phyloP scores from a whole-genome alignment of 2,329 filamentous ascomycete genomes.

The Herpotrichia juniperi region DNA sequence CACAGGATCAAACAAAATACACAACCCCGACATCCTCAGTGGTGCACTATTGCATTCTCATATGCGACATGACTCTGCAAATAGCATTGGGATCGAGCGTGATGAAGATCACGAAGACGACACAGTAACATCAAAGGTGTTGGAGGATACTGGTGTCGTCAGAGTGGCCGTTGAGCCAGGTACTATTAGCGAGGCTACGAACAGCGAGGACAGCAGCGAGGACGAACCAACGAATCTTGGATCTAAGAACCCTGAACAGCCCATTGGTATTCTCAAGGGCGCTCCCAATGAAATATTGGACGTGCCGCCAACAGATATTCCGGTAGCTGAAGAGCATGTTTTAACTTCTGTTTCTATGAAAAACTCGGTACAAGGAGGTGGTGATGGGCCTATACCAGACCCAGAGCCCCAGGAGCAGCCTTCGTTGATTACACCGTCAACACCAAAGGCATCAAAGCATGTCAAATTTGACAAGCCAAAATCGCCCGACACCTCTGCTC shows the following conservation, averaged over 20 bases:
- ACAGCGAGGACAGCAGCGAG: not conserved
- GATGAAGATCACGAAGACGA: not conserved
- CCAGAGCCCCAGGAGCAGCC: too few relatives aligned
- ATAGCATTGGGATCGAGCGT: too few relatives aligned
- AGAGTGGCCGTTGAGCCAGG: not conserved
- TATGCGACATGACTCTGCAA: not conserved
- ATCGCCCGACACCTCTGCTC: not conserved
- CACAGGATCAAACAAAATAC: too few relatives aligned
- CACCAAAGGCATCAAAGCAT: not conserved
- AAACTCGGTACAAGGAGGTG: too few relatives aligned
- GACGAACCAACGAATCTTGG: not conserved
- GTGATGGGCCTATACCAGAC: too few relatives aligned
- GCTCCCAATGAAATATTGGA: not conserved
- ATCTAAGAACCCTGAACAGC: too few relatives aligned
- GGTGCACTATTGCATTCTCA: not conserved
- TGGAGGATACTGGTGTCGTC: conserved; percentile 1
- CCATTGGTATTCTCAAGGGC: not conserved
- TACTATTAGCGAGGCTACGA: not conserved
- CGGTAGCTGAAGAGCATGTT: too few relatives aligned
- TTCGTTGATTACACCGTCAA: too few relatives aligned
- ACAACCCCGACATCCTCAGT: not conserved
- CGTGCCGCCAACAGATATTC: too few relatives aligned
- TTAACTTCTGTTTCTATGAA: too few relatives aligned
- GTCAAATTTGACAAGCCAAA: not conserved
- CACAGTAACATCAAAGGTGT: conserved; percentile 2